Base-by-base conservation (phyloP, 495 filamentous ascomycete genomes). In the Lasiosphaeris hirsuta region DNA sequence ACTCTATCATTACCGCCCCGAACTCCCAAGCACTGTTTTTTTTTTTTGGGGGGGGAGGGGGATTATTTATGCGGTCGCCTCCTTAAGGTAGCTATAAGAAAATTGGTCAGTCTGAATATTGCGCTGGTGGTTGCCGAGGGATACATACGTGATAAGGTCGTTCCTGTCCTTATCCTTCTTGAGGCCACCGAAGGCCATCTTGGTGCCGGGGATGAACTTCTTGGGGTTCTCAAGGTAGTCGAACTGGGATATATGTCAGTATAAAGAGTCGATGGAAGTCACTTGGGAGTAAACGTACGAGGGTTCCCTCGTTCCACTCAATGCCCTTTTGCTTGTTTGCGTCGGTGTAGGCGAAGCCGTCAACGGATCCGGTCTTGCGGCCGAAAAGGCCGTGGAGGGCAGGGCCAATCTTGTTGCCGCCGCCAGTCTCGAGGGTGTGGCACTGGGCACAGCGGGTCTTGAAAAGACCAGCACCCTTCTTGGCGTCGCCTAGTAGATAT, bases 81-180 rank as follows among this genome's bases (percentile, higher is more conserved):
- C 80, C 82, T 86, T 84, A 74, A 87, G 79, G 82, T 72, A 85
- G 68, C 84, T 87, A 66, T 62, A 7, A 19, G 15, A 46, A 15
- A 17, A 19, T 35, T 17, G 33, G 45, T 57, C 15, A 40, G 11
- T 19, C 8, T 18, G 42, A 36, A 15, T 10, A 14, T 11, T 35
- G 33, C 7, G 7, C 36, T 15, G 10, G 30, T 60, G 45, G 62
- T 63, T 57, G 63, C 48, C 38, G 50, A 38, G 58, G 48, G 15
- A 45, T 66, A 82, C 90, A 66, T 88, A 96, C 90, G 92, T 93
- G 84, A 97, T 96, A 65, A 99, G 83, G 79, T 99, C 95, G 78
- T 97, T 97, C 75, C 94, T 84, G 81, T 99, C 94, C 89, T 97
- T 97, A 64, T 82, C 85, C 89, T 99, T 99, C 93, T 99, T 99